These are phyloP conservation scores for Phoenix dactylifera DNA, from an alignment of 176 grass and related monocot species.

Conservation along the genomic window DNA sequence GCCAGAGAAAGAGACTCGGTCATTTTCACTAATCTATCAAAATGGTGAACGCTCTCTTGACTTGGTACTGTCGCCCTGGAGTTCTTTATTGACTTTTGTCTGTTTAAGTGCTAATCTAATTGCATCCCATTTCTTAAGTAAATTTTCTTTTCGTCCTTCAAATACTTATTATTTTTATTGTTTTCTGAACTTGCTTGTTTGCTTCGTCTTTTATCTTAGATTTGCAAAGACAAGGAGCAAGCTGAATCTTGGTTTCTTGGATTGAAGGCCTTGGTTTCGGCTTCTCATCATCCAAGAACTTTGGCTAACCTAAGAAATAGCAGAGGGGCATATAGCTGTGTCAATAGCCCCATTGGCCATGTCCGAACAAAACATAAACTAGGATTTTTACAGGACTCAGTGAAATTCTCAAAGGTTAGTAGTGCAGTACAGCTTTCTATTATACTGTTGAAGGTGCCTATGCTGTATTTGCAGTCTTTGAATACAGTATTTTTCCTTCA, in stretches of 20 bases:
- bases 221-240: constrained; percentile 88
- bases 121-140: no score
- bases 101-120: not conserved
- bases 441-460: not conserved
- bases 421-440: constrained; percentile 20
- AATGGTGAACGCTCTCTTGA: constrained; percentile 83
- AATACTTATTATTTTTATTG: no score
- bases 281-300: constrained; percentile 43
- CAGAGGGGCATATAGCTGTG: constrained; percentile 51
- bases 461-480: not conserved
- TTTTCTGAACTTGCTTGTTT: constrained; percentile 11
- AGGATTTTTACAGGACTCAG: constrained; percentile 37
- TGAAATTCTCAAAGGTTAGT: constrained; percentile 68
- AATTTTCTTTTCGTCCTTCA: no score
- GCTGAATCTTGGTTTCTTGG: constrained; percentile 75
- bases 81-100: constrained; percentile 3
- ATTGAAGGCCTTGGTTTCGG: constrained; percentile 49
- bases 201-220: constrained; percentile 32
- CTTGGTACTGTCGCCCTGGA: constrained; percentile 39
- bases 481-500: no score
- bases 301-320: constrained; percentile 48
- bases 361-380: constrained; percentile 56
- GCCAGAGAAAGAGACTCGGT: constrained; percentile 75
- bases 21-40: constrained; percentile 77
- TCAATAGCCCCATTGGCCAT: constrained; percentile 70